A percentile compares a stretch with the other conserved stretches of the same genome.
Conservation (phyloP, 2,329 filamentous ascomycete genomes). For the Didymella lethalis region DNA sequence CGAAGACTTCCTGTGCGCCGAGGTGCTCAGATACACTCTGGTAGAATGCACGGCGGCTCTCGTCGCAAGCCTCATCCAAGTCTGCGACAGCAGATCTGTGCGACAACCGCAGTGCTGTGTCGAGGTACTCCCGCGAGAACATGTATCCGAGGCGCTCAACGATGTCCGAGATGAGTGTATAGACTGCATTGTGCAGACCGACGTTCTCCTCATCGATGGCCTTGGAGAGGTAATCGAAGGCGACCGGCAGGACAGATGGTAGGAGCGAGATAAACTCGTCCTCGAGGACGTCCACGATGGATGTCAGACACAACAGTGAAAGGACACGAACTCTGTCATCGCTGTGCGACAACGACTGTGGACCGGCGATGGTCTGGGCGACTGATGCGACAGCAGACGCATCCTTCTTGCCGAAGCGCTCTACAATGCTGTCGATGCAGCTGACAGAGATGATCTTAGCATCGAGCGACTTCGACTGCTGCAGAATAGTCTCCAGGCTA, state of each 20-base stretch:
- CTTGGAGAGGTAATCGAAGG: slow-evolving; percentile 73
- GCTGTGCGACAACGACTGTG: slow-evolving; percentile 76
- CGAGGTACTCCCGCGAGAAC: slow-evolving; percentile 77
- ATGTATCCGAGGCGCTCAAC: slow-evolving; percentile 89
- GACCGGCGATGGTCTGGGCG: slow-evolving; percentile 77
- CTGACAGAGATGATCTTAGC: slow-evolving; percentile 86
- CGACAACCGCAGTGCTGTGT: slow-evolving; percentile 74
- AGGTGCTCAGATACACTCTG: slow-evolving; percentile 78
- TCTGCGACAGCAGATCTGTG: slow-evolving; percentile 72
- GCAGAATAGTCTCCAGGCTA: slow-evolving; percentile 77
- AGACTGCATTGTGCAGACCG: slow-evolving; percentile 81
- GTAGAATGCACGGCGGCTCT: slow-evolving; percentile 73
- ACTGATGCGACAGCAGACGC: slow-evolving; percentile 76
- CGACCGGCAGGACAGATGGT: slow-evolving; percentile 75
- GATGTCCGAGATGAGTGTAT: slow-evolving; percentile 79
- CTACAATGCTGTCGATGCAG: slow-evolving; percentile 90
- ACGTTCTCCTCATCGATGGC: slow-evolving; percentile 65
- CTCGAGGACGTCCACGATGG: slow-evolving; percentile 84
- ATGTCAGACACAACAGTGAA: slow-evolving; percentile 88
- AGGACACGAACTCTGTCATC: slow-evolving; percentile 79
- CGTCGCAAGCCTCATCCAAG: slow-evolving; percentile 68
- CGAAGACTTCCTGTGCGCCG: slow-evolving; percentile 77
- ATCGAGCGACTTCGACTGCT: slow-evolving; percentile 73
- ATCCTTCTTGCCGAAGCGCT: slow-evolving; percentile 95
- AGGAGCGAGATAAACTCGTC: slow-evolving; percentile 86